Percentiles rank a stretch among this genome's conserved stretches.
Conservation (phyloP, 257 asterid genomes). For the Leptodermis oblonga region DNA sequence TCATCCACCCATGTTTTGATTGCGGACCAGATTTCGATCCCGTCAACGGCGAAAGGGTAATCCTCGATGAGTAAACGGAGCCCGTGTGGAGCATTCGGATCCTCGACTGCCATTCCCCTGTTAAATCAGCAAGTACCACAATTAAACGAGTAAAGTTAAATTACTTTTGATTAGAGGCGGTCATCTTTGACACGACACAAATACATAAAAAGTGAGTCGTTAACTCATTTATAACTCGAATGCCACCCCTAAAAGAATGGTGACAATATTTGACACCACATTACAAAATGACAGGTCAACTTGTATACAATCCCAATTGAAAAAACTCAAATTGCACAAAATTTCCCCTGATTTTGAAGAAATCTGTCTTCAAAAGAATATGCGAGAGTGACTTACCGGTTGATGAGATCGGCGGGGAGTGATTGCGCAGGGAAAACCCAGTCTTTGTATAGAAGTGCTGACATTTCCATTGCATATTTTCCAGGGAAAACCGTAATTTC, state of each 20-base stretch:
- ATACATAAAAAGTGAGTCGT: too few species aligned
- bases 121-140: neutral
- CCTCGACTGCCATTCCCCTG: neutral
- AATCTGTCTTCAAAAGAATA: too few species aligned
- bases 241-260: neutral
- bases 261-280: too few species aligned
- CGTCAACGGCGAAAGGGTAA: neutral
- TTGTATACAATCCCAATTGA: too few species aligned
- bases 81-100: too few species aligned
- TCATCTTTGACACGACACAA: neutral
- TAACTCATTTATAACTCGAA: too few species aligned
- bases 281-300: too few species aligned
- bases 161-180: conserved; percentile 18
- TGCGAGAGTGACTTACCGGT: too few species aligned
- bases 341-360: too few species aligned
- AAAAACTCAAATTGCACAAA: too few species aligned
- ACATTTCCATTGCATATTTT: neutral
- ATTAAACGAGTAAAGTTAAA: neutral
- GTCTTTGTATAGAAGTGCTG: neutral
- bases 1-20: neutral
- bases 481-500: neutral
- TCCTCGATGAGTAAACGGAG: neutral
- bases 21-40: neutral
- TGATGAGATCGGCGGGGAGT: too few species aligned
- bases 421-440: too few species aligned